Evolutionary conservation across 2,329 filamentous ascomycete species (phyloP).

Genomic region (Pseudocercospora ulei): DNA sequence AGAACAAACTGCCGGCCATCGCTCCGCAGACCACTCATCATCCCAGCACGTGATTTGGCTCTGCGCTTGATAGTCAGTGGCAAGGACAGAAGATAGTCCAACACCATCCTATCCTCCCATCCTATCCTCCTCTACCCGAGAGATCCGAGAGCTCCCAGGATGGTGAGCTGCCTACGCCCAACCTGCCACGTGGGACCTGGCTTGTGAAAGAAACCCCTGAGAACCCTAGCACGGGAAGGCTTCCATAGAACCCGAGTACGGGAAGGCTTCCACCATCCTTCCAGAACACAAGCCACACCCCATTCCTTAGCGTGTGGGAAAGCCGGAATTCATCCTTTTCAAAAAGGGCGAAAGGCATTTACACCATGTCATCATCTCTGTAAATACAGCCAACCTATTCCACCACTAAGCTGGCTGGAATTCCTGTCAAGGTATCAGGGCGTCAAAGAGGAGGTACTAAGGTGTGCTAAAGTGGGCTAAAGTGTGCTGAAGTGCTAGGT

Average conservation of each 20-base stretch:
- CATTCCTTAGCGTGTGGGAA: no score
- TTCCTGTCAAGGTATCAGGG: no score
- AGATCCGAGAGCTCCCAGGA: no score
- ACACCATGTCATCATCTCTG: no score
- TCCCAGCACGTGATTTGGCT: constrained; percentile 2
- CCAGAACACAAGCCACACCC: constrained; percentile 6
- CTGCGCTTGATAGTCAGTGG: constrained; percentile 1
- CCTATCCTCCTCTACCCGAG: neutral
- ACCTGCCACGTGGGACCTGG: constrained; percentile 5
- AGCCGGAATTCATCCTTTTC: no score
- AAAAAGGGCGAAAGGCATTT: no score
- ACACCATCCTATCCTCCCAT: neutral
- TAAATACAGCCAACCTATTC: no score
- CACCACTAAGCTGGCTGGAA: no score
- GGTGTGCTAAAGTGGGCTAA: no score
- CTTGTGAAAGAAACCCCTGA: constrained; percentile 1
- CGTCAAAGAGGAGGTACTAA: no score
- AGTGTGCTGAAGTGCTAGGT: no score
- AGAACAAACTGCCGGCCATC: constrained; percentile 5
- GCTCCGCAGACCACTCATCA: no score
- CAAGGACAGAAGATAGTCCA: neutral
- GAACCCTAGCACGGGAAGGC: constrained; percentile 1
- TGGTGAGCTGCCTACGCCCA: constrained; percentile 7
- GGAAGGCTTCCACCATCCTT: neutral
- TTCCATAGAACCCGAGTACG: neutral